These are phyloP conservation scores for Xylariomycetidae sp. DNA, from an alignment of 2,329 filamentous ascomycete species.

Conservation along the genomic window DNA sequence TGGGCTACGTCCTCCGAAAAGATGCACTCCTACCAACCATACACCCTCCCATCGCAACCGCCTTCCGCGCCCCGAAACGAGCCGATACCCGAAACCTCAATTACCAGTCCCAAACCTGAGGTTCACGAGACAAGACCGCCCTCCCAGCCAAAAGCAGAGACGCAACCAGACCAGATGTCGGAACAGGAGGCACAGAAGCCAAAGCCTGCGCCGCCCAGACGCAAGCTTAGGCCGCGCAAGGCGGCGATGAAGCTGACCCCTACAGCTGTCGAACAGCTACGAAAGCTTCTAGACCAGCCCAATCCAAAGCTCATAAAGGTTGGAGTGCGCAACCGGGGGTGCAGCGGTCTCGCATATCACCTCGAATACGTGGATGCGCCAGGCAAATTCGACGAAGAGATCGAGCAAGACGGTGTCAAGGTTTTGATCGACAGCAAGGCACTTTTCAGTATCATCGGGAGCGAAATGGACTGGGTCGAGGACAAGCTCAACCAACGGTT, in stretches of 20 bases:
- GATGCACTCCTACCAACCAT: slow-evolving; percentile 49
- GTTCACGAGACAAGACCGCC: slow-evolving; percentile 47
- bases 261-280: slow-evolving; percentile 72
- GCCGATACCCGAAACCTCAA: slow-evolving; percentile 40
- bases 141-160: slow-evolving; percentile 8
- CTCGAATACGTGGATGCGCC: slow-evolving; percentile 93
- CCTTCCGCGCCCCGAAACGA: slow-evolving; percentile 36
- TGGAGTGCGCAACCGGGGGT: slow-evolving; percentile 88
- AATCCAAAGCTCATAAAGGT: slow-evolving; percentile 91
- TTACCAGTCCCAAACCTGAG: slow-evolving; percentile 41
- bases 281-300: slow-evolving; percentile 71
- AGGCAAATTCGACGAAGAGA: slow-evolving; percentile 79
- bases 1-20: slow-evolving; percentile 23
- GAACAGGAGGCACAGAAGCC: slow-evolving; percentile 65
- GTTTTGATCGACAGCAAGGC: slow-evolving; percentile 97
- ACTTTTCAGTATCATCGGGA: slow-evolving; percentile 94
- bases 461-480: slow-evolving; percentile 98
- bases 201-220: slow-evolving; percentile 52
- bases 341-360: slow-evolving; percentile 88
- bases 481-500: slow-evolving; percentile 91
- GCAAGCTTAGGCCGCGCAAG: slow-evolving; percentile 74
- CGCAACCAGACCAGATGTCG: slow-evolving; percentile 33
- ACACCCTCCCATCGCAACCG: slow-evolving; percentile 39
- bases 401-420: slow-evolving; percentile 93
- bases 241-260: slow-evolving; percentile 85